Percentiles rank a stretch among this genome's conserved stretches.
These are phyloP conservation scores for Rhododendron ovatum DNA, from an alignment of 148 eudicot species.

Conservation along the genomic window DNA sequence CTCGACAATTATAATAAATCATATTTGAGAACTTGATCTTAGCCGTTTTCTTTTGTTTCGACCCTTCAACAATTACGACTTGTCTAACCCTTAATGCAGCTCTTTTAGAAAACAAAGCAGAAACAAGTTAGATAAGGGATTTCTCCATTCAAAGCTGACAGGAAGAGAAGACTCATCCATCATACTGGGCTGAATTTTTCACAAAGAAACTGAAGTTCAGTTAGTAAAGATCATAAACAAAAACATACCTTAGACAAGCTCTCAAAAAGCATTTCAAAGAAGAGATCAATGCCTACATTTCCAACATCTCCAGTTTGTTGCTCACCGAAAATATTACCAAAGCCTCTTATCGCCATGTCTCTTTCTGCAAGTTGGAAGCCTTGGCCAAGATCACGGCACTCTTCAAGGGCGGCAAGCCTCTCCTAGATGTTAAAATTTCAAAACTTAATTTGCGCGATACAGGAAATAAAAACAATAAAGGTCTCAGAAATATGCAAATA, in stretches of 20 bases:
- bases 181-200: not conserved
- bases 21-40: not conserved
- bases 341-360: conserved; percentile 98
- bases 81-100: not conserved
- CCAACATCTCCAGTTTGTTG: conserved; percentile 99
- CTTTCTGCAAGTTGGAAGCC: conserved; percentile 98
- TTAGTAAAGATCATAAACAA: not conserved
- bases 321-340: conserved; percentile 98
- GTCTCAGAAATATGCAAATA: not conserved
- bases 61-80: not conserved
- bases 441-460: not conserved
- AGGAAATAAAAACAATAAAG: not conserved
- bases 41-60: not conserved
- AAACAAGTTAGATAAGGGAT: not conserved
- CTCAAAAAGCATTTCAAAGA: conserved; percentile 95
- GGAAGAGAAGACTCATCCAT: not conserved
- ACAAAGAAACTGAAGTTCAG: not conserved
- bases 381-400: conserved; percentile 90
- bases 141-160: not conserved
- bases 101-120: not conserved
- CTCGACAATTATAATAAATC: not conserved
- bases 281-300: conserved; percentile 91
- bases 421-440: conserved; percentile 42
- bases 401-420: conserved; percentile 95
- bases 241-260: conserved; percentile 79